Conservation (phyloP, 768 basidiomycete genomes). For the Phylloporus rhodoxanthus region DNA sequence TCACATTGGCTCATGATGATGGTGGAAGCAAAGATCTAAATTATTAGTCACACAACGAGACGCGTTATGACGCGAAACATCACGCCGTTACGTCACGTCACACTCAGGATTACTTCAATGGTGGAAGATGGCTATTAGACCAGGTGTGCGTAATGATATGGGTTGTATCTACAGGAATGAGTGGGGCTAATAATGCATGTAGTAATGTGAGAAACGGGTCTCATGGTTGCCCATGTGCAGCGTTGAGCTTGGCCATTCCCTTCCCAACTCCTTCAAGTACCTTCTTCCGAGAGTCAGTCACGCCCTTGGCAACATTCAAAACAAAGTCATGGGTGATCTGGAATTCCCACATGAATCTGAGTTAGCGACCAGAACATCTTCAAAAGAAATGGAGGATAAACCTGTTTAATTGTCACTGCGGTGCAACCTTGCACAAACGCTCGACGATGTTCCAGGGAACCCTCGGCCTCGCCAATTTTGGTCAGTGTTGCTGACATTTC, state of each 20-base stretch:
- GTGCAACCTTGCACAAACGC: slow-evolving; percentile 48
- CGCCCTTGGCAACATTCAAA: slow-evolving; percentile 53
- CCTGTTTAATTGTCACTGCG: slow-evolving; percentile 34
- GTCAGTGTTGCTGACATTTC: slow-evolving; percentile 52
- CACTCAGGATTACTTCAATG: not conserved
- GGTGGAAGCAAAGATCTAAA: not conserved
- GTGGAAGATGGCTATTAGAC: not conserved
- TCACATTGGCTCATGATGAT: slow-evolving; percentile 42
- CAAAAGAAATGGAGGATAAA: slow-evolving; percentile 14
- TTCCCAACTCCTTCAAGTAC: slow-evolving; percentile 67
- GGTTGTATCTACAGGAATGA: slow-evolving; percentile 22
- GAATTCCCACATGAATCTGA: not conserved
- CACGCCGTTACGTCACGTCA: slow-evolving; percentile 17
- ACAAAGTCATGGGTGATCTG: slow-evolving; percentile 66
- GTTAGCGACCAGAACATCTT: not conserved
- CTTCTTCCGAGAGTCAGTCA: slow-evolving; percentile 66
- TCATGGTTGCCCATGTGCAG: slow-evolving; percentile 33
- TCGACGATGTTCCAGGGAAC: slow-evolving; percentile 47
- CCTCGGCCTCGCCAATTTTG: slow-evolving; percentile 47
- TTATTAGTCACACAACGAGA: slow-evolving; percentile 8
- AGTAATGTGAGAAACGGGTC: not conserved
- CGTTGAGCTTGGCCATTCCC: slow-evolving; percentile 53
- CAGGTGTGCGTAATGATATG: not conserved
- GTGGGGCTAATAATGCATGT: slow-evolving; percentile 19
- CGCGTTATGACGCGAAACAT: slow-evolving; percentile 27